Base-by-base conservation (phyloP, 345 rosid genomes). In the Bruguiera gymnorhiza region DNA sequence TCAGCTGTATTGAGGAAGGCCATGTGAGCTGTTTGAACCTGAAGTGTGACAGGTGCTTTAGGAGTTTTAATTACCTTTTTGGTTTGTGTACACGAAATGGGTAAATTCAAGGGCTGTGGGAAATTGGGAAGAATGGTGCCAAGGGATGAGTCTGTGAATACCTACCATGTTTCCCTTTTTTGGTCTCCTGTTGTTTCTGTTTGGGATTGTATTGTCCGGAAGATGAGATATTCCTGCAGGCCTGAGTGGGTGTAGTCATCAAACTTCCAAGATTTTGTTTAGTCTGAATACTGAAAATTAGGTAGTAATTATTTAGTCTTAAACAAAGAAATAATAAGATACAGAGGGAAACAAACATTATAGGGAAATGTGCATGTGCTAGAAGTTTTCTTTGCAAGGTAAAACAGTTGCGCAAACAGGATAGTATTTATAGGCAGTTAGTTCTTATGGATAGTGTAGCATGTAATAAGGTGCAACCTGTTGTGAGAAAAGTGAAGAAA, bases 221-320 rank as follows among this genome's bases (percentile, higher is more conserved):
- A 86, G 68, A 95, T 89, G 97, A 95, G 97, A 86, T 95, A 95
- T 68, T 92, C 99, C 77, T 87, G 70, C 90, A 85, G 96, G 83
- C 97, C 99, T 23, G 97, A 95, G 91, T 95, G 96, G 96, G 97
- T 95, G 97, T 92, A 95, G 97, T 74, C 39, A 63, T 79, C 70
- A 63, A 67, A 63, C 39, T 76, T 66, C n/a, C 43, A 69, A 65
- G 54, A 50, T 66, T 68, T 70, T 63, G 30, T 67, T 66, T 70
- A 72, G 69, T 77, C 69, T 36, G 62, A 23, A 68, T 56, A 81
- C 75, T 72, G 30, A 63, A 80, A 43, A 79, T 77, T 70, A 78
- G 80, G 68, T 76, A 71, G 85, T 70, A 52, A 60, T 75, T 83
- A 70, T 73, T 68, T 70, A 81, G 65, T 36, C 55, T 68, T 37